A percentile compares a stretch with the other conserved stretches of the same genome.
Conservation (phyloP, 2,329 filamentous ascomycete species). For the Cladosporium sp. region DNA sequence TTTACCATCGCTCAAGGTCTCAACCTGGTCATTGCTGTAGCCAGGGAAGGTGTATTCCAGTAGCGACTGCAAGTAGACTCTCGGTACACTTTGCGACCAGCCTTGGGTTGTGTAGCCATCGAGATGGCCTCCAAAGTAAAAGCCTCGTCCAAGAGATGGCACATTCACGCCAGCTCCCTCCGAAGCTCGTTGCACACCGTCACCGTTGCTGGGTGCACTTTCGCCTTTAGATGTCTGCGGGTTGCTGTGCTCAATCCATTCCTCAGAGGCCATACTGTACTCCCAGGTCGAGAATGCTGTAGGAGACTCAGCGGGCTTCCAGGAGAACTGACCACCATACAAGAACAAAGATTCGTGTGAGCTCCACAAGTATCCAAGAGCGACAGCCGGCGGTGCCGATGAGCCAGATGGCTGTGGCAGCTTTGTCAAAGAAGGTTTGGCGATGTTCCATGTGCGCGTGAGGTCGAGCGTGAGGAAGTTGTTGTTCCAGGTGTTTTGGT, state of each 20-base stretch:
- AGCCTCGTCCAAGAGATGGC: conserved; percentile 68
- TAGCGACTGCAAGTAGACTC: conserved; percentile 72
- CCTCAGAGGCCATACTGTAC: conserved; percentile 61
- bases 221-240: conserved; percentile 65
- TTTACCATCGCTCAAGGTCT: conserved; percentile 53
- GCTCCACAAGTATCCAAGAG: conserved; percentile 75
- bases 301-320: conserved; percentile 59
- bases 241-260: conserved; percentile 64
- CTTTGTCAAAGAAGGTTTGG: conserved; percentile 62
- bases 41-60: conserved; percentile 76
- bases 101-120: conserved; percentile 64
- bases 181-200: conserved; percentile 66
- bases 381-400: conserved; percentile 66
- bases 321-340: conserved; percentile 73
- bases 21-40: conserved; percentile 63
- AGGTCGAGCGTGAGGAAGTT: conserved; percentile 72
- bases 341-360: conserved; percentile 69
- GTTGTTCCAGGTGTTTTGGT: conserved; percentile 70
- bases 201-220: conserved; percentile 57
- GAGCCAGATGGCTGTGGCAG: conserved; percentile 62
- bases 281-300: conserved; percentile 66
- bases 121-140: conserved; percentile 77
- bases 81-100: conserved; percentile 65
- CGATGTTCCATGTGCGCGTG: conserved; percentile 69
- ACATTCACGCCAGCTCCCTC: conserved; percentile 74